Base-by-base conservation (phyloP, 768 basidiomycete species). In the Suillus lakei region DNA sequence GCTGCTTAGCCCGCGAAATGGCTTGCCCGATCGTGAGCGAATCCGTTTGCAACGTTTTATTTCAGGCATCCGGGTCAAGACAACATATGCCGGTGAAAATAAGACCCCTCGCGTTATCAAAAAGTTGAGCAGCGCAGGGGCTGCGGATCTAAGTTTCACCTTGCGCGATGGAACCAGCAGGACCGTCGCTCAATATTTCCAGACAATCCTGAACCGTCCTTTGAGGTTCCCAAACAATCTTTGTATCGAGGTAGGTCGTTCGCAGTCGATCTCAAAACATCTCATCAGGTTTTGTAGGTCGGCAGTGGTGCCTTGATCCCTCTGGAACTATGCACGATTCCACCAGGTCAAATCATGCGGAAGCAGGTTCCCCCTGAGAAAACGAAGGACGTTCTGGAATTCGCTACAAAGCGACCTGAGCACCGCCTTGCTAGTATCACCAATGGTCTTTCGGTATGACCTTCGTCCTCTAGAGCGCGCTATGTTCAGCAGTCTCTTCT, bases 281-380 rank as follows among this genome's bases (percentile, higher is more conserved):
- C 30, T 4, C 38, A 46, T 46, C 64, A 76, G 78, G 54, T 76
- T 75, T 62, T 39, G 65, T 51, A 92, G 91, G 82, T 91, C 15
- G 86, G 87, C 5, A 74, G 78, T 30, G 85, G 85, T 1, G 91
- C 91, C 0, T 70, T 88, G 38, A 80, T 91, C 4, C 92, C 92
- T 0, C 73, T 93, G 0, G 92, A 93, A 68, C 73, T 87, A 2
- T 93, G 91, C 70, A 75, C 72, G 0, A 88, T 93, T 4, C 80
- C 83, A 0, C 72, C 81, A 0, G 91, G 91, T 0, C 92, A 93
- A 69, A 85, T 92, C 44, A 87, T 91, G 82, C 82, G 86, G 48
- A 91, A 89, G 68, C 87, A 91, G 58, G 79, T 94, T 0, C 90
- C 91, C 0, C 79, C 86, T 0, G 89, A 91, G 51, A 88, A 88